phyloP scores from a whole-genome alignment of 176 grass and related monocot species.

The Bothriochloa decipiens region DNA sequence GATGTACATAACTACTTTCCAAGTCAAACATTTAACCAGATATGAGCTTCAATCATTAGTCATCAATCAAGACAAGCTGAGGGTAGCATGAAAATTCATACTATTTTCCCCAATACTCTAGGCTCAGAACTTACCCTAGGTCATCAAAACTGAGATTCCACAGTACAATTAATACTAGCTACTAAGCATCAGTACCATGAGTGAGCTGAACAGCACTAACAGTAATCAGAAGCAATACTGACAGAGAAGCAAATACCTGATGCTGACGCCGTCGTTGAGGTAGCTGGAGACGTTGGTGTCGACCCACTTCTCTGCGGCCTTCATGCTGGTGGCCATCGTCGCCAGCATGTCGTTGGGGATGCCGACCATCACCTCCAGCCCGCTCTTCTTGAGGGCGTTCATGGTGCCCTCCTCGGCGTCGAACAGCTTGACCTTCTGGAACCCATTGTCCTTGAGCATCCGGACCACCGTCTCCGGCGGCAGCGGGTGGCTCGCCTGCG shows the following conservation, averaged over 20 bases:
- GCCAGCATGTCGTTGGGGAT: constrained; percentile 90
- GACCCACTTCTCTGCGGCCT: constrained; percentile 81
- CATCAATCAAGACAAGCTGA: neutral
- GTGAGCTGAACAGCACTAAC: constrained; percentile 4
- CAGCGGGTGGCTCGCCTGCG: constrained; percentile 92
- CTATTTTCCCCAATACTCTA: neutral
- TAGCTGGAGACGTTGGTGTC: constrained; percentile 75
- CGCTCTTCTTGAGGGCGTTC: constrained; percentile 89
- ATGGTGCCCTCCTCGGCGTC: constrained; percentile 89
- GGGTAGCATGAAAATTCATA: neutral
- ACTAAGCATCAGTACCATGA: neutral
- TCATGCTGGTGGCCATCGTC: constrained; percentile 63
- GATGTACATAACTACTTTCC: neutral
- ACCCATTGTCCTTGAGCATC: constrained; percentile 87
- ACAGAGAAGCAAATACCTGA: constrained; percentile 59
- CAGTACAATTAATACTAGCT: neutral
- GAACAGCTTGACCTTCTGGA: constrained; percentile 94
- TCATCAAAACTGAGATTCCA: constrained; percentile 5
- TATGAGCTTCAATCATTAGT: neutral
- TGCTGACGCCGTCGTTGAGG: constrained; percentile 71
- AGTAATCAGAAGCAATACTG: neutral
- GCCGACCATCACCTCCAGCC: constrained; percentile 97
- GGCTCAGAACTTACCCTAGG: neutral
- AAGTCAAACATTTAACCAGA: constrained; percentile 12
- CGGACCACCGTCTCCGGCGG: constrained; percentile 75